Evolutionary conservation across 306 rosid genomes (phyloP).

Genomic region (Styphnolobium japonicum): DNA sequence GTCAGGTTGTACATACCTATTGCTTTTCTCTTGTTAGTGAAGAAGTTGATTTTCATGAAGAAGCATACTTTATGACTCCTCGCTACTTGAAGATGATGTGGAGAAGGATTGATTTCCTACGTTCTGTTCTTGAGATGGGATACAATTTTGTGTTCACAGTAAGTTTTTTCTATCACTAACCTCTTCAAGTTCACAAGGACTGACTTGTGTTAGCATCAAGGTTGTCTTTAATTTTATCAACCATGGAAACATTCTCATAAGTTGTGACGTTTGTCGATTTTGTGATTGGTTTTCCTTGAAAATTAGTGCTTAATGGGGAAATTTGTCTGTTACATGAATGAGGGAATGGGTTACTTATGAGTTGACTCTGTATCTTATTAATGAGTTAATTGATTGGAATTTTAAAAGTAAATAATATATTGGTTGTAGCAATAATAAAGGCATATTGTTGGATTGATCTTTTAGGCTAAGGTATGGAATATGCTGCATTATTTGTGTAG

Average conservation of each 20-base stretch:
- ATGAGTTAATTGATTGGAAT: neutral
- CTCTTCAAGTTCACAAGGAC: conserved; percentile 20
- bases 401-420: conserved; percentile 6
- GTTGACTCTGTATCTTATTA: neutral
- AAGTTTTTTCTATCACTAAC: conserved; percentile 32
- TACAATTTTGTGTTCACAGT: conserved; percentile 96
- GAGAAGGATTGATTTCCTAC: conserved; percentile 90
- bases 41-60: conserved; percentile 68
- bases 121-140: conserved; percentile 82
- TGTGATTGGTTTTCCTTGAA: conserved; percentile 21
- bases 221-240: conserved; percentile 2
- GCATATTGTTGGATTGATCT: neutral
- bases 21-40: conserved; percentile 73
- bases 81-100: conserved; percentile 94
- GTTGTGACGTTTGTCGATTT: neutral
- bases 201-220: neutral
- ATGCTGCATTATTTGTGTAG: neutral
- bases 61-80: conserved; percentile 88
- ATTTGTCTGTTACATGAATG: conserved; percentile 1
- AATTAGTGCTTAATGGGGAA: neutral
- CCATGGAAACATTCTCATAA: neutral
- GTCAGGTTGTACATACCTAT: conserved; percentile 66
- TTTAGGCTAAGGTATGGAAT: neutral
- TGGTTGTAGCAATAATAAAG: neutral
- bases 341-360: conserved; percentile 4